Base-by-base conservation (phyloP, 2,329 filamentous ascomycete species). In the Trichoderma lentiforme region DNA sequence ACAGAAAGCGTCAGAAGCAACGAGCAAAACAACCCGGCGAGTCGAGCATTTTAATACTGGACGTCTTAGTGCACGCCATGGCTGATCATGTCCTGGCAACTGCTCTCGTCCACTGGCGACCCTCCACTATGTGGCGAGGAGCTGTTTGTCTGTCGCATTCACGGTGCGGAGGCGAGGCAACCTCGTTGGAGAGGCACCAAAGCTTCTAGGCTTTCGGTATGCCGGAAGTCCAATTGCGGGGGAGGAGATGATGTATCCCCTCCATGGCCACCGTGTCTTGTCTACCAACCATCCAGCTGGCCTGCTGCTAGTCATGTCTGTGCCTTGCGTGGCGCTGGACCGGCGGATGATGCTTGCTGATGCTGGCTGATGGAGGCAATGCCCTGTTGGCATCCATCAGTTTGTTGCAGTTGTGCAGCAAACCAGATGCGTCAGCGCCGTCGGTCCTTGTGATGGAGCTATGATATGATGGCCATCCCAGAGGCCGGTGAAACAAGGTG, bases 101-200 rank as follows among this genome's bases (percentile, higher is more conserved):
- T 26, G 61, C 67, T 78, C 73, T 74, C 75, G 74, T 74, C 78
- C 78, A 79, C 74, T 79, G 77, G 75, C 74, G 73, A 79, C 78
- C 78, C 78, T 79, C 78, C 78, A 79, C 26, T 39, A 67, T 32
- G 66, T 70, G 71, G 58, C 71, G 66, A 70, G 71, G 65, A 71
- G 70, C 28, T 63, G 36, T 3, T 39, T 39, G 15, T 5, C 34
- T 53, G 43, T 57, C 26, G 58, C 32, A 57, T 61, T 69, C 43
- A 70, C 57, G 65, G 64, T 61, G 58, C 53, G 71, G 57, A 71
- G 67, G 58, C 47, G 57, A 71, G 67, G 58, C 47, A 70, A 72
- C 64, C 63, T 61, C 34, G 65, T 64, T 32, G 60, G 67, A 58
- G 62, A 53, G 24, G 69, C 32, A 47, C 70, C 32, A 53, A 8